Percentiles rank a stretch among this genome's conserved stretches.
Conservation (phyloP, 441 rosid genomes). For the Arabidopsis hybrid region DNA sequence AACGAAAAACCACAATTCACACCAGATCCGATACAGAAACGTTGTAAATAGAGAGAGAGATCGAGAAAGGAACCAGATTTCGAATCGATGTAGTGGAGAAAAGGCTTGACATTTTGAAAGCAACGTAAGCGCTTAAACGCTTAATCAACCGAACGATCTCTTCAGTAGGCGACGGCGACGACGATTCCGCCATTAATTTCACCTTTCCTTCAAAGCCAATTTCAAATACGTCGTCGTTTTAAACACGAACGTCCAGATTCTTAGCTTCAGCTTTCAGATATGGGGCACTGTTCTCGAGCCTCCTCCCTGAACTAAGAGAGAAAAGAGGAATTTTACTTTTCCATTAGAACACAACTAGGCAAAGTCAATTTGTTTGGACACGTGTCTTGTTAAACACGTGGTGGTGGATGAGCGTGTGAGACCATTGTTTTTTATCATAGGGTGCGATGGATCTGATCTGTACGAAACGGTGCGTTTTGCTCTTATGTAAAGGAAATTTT, state of each 20-base stretch:
- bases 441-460: slow-evolving; percentile 34
- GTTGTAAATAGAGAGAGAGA: not conserved
- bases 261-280: slow-evolving; percentile 36
- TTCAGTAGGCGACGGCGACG: slow-evolving; percentile 61
- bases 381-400: slow-evolving; percentile 28
- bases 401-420: not conserved
- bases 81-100: slow-evolving; percentile 69
- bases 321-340: slow-evolving; percentile 22
- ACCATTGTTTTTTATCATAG: slow-evolving; percentile 1
- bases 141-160: slow-evolving; percentile 83
- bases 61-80: slow-evolving; percentile 63
- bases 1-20: slow-evolving; percentile 7
- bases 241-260: slow-evolving; percentile 1
- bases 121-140: slow-evolving; percentile 81
- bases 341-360: slow-evolving; percentile 1
- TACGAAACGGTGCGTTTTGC: slow-evolving; percentile 33
- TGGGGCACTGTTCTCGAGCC: slow-evolving; percentile 30
- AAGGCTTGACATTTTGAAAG: slow-evolving; percentile 80
- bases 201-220: not conserved
- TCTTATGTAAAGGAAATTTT: not conserved
- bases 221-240: slow-evolving; percentile 1
- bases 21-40: slow-evolving; percentile 43
- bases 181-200: slow-evolving; percentile 64
- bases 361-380: slow-evolving; percentile 13
- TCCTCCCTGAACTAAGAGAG: slow-evolving; percentile 12